phyloP scores from a whole-genome alignment of 306 rosid species.

The Quercus agrifolia region DNA sequence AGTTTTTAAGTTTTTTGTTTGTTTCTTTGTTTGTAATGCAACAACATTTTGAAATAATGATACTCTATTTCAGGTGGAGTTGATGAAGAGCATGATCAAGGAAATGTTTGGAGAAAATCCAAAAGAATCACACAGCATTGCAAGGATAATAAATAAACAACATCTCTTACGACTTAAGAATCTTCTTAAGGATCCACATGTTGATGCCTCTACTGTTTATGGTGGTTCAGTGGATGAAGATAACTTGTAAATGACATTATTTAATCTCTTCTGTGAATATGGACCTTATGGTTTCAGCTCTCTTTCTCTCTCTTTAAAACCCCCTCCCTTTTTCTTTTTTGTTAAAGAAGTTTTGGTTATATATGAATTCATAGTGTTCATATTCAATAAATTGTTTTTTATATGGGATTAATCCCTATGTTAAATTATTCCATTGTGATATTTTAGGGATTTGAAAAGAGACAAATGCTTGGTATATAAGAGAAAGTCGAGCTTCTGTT shows the following conservation, averaged over 20 bases:
- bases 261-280: background rate
- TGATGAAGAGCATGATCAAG: constrained; percentile 39
- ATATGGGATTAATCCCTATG: no score
- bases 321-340: no score
- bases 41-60: background rate
- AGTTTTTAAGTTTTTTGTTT: background rate
- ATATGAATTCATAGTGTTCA: no score
- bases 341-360: no score
- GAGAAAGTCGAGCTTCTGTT: no score
- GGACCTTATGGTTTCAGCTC: background rate
- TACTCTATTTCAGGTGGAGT: constrained; percentile 33
- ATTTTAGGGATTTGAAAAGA: no score
- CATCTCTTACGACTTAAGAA: constrained; percentile 49
- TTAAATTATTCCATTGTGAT: no score
- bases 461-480: no score
- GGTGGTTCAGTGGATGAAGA: constrained; percentile 67
- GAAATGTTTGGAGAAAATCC: constrained; percentile 62
- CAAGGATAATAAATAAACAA: constrained; percentile 50
- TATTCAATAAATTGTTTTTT: no score
- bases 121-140: constrained; percentile 31
- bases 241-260: constrained; percentile 38
- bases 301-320: background rate
- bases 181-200: constrained; percentile 39
- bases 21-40: background rate
- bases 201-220: constrained; percentile 43